Evolutionary conservation across 1,284 basidiomycete genomes (phyloP), one percentile per base, ranked within the genome.

Genomic region (Apiotrichum sp.): DNA sequence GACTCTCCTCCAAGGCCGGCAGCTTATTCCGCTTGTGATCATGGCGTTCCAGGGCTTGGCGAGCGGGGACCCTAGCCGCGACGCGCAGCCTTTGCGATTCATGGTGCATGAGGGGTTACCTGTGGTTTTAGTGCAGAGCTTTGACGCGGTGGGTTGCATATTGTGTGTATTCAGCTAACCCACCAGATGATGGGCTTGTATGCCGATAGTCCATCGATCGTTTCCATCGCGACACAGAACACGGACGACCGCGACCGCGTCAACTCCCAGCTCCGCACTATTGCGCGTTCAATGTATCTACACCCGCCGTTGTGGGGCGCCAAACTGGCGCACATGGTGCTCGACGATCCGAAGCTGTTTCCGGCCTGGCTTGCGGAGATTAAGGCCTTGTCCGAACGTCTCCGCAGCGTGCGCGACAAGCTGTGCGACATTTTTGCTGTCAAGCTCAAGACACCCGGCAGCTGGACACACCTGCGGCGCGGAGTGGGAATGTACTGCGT

Each of bases 381-480:
- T 73, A 78, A 81, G 74, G 89, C 88, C 61, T 98, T 98, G 93
- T 85, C 93, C 0, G 82, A 85, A 45, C 84, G 95, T 45, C 92
- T 98, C 70, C 92, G 93, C 65, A 82, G 83, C 56, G 97, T 96
- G 85, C 85, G 95, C 43, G 81, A 86, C 68, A 83, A 88, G 78
- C 80, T 98, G 62, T 82, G 83, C 77, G 80, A 84, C 55, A 73
- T 91, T 63, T 75, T 98, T 71, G 88, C 86, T 29, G 83, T 70
- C 58, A 74, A 89, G 76, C 78, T 90, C 69, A 83, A 91, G 78
- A 98, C 95, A 49, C 93, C 95, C 0, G 90, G 91, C 0, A 83
- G 81, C 62, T 98, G 95, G 95, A 82, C 85, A 22, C 93, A 98
- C 75, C 89, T 97, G 67, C 79, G 86, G 65, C 82, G 84, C 32